Percentiles rank a stretch among this genome's conserved stretches.
Conservation (phyloP, 2,329 filamentous ascomycete species). For the Nemania serpens region DNA sequence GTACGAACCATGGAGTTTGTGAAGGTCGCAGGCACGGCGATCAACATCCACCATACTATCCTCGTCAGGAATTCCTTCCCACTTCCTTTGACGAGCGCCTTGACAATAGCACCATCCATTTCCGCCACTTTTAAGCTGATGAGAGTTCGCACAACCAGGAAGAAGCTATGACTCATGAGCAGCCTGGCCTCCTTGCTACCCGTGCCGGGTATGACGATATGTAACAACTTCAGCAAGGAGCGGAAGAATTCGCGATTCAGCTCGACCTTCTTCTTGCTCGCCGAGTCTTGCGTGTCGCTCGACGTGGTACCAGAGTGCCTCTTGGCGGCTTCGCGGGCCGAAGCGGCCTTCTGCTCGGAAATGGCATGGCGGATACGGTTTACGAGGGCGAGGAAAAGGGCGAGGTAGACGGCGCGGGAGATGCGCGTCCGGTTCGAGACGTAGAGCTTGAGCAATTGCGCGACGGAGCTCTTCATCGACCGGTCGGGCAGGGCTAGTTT, state of each 20-base stretch:
- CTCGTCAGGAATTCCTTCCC: slow-evolving; percentile 87
- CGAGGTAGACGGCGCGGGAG: slow-evolving; percentile 81
- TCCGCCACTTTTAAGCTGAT: slow-evolving; percentile 96
- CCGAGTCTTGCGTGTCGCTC: slow-evolving; percentile 41
- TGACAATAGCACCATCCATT: slow-evolving; percentile 91
- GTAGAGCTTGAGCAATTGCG: slow-evolving; percentile 73
- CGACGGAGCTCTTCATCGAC: slow-evolving; percentile 67
- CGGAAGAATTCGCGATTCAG: slow-evolving; percentile 83
- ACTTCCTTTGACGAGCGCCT: slow-evolving; percentile 86
- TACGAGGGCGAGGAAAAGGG: slow-evolving; percentile 76
- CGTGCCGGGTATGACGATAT: slow-evolving; percentile 90
- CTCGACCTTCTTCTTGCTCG: slow-evolving; percentile 73
- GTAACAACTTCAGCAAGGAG: slow-evolving; percentile 75
- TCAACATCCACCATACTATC: slow-evolving; percentile 97
- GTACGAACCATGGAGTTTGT: slow-evolving; percentile 93
- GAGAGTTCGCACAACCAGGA: slow-evolving; percentile 85
- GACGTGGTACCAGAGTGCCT: slow-evolving; percentile 58
- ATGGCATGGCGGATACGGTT: slow-evolving; percentile 92
- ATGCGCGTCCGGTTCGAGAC: slow-evolving; percentile 79
- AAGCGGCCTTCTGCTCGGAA: slow-evolving; percentile 88
- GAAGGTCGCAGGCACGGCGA: slow-evolving; percentile 93
- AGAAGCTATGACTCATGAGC: slow-evolving; percentile 88
- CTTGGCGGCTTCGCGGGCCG: slow-evolving; percentile 66
- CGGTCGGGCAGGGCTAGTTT: slow-evolving; percentile 69
- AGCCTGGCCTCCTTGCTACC: slow-evolving; percentile 85